These are phyloP conservation scores for Erysimum cheiri DNA, from an alignment of 441 rosid species.

Conservation along the genomic window DNA sequence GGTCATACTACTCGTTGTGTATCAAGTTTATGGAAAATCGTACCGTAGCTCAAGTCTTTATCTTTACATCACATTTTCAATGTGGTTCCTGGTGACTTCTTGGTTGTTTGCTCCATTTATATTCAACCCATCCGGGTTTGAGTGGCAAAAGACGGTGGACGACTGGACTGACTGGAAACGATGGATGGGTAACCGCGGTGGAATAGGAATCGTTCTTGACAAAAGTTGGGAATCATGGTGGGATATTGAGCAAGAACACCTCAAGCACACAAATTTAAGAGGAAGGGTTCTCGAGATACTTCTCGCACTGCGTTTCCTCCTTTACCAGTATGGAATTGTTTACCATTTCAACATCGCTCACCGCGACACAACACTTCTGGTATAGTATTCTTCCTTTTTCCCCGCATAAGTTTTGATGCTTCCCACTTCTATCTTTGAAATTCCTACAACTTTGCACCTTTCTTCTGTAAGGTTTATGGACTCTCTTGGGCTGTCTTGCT, in stretches of 20 bases:
- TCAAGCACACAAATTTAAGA: constrained; percentile 67
- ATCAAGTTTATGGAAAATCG: constrained; percentile 70
- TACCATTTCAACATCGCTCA: constrained; percentile 91
- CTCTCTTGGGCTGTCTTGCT: constrained; percentile 87
- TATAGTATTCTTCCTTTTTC: constrained; percentile 35
- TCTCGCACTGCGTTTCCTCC: constrained; percentile 71
- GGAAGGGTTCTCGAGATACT: constrained; percentile 85
- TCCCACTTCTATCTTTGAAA: constrained; percentile 20
- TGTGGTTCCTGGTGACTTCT: constrained; percentile 94
- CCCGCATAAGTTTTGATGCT: constrained; percentile 8
- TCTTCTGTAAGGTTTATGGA: constrained; percentile 72
- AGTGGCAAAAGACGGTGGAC: constrained; percentile 97
- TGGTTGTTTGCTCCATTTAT: constrained; percentile 97
- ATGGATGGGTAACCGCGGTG: constrained; percentile 96
- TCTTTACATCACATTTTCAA: constrained; percentile 68
- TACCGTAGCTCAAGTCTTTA: constrained; percentile 80
- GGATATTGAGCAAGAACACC: constrained; percentile 89
- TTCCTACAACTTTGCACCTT: constrained; percentile 9
- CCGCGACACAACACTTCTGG: constrained; percentile 67
- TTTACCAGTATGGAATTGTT: constrained; percentile 93
- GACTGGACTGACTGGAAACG: constrained; percentile 99
- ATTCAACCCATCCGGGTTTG: constrained; percentile 96
- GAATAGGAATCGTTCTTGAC: constrained; percentile 77
- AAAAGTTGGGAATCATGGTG: constrained; percentile 99
- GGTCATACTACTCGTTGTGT: constrained; percentile 65